Percentiles rank a stretch among this genome's conserved stretches.
Conservation (phyloP, 148 eudicot species). For the Pouteria glomerata region DNA sequence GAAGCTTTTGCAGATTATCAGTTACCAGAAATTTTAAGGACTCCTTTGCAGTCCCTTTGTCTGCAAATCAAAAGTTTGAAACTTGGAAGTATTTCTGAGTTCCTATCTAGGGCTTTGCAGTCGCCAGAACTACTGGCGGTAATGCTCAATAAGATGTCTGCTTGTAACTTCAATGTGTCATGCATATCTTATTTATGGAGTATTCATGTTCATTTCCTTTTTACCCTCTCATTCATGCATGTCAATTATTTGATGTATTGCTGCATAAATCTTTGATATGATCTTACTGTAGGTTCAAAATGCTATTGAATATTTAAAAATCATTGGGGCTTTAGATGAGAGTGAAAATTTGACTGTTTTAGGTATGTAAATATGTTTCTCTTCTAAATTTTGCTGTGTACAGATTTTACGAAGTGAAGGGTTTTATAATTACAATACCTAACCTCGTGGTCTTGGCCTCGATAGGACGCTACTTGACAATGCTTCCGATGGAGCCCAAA, state of each 20-base stretch:
- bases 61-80: conserved; percentile 93
- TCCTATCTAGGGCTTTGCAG: conserved; percentile 85
- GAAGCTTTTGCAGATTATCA: conserved; percentile 91
- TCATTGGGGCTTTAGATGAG: conserved; percentile 87
- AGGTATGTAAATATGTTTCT: conserved; percentile 32
- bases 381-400: not conserved
- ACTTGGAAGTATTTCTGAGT: conserved; percentile 91
- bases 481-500: conserved; percentile 88
- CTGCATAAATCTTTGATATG: not conserved
- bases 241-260: not conserved
- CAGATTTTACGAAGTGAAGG: not conserved
- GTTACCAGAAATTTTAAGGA: conserved; percentile 91
- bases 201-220: not conserved
- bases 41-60: conserved; percentile 95
- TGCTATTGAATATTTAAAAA: conserved; percentile 86
- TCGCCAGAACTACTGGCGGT: conserved; percentile 88
- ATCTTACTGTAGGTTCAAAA: conserved; percentile 73
- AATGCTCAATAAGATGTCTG: conserved; percentile 23
- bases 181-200: not conserved
- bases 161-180: not conserved
- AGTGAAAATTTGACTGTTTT: conserved; percentile 69
- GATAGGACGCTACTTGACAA: conserved; percentile 77
- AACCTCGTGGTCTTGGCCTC: conserved; percentile 14
- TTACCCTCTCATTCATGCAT: not conserved
- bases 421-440: not conserved